Conservation (phyloP, 225 moss, liverwort and hornwort genomes). For the Bryum argenteum region DNA sequence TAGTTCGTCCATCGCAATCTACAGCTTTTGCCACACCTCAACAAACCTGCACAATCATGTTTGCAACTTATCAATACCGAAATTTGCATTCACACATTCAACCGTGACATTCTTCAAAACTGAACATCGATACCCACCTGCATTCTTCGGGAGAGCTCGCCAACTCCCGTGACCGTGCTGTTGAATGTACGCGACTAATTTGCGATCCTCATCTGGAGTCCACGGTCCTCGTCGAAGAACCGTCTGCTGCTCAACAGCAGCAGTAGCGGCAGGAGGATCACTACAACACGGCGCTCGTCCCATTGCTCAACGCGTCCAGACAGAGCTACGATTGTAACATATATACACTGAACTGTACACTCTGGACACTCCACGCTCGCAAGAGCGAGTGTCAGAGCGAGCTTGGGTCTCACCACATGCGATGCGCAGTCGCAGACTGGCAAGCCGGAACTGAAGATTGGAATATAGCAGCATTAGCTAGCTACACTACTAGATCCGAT, state of each 20-base stretch:
- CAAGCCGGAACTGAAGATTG: too few species aligned
- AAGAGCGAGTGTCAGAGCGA: too few species aligned
- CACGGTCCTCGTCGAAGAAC: conserved; percentile 84
- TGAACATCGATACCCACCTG: conserved; percentile 39
- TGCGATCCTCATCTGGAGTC: conserved; percentile 90
- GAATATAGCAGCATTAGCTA: too few species aligned
- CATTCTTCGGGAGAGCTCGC: conserved; percentile 78
- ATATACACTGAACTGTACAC: not conserved
- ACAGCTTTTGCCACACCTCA: conserved; percentile 58
- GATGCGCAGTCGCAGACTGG: too few species aligned
- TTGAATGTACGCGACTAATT: conserved; percentile 82
- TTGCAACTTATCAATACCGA: too few species aligned
- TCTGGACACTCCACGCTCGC: not conserved
- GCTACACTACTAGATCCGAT: too few species aligned
- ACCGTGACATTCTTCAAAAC: too few species aligned
- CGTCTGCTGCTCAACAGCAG: conserved; percentile 44
- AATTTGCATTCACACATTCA: too few species aligned
- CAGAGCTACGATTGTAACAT: not conserved
- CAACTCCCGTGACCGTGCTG: conserved; percentile 82
- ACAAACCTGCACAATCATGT: conserved; percentile 33
- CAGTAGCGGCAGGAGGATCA: conserved; percentile 15
- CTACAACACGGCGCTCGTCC: conserved; percentile 40
- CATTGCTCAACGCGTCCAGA: conserved; percentile 16
- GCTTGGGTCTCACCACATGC: too few species aligned
- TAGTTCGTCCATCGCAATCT: conserved; percentile 60